Evolutionary conservation across 176 grass and related monocot species (phyloP), one percentile per base, ranked within the genome.

Genomic region (Bonia amplexicaulis): DNA sequence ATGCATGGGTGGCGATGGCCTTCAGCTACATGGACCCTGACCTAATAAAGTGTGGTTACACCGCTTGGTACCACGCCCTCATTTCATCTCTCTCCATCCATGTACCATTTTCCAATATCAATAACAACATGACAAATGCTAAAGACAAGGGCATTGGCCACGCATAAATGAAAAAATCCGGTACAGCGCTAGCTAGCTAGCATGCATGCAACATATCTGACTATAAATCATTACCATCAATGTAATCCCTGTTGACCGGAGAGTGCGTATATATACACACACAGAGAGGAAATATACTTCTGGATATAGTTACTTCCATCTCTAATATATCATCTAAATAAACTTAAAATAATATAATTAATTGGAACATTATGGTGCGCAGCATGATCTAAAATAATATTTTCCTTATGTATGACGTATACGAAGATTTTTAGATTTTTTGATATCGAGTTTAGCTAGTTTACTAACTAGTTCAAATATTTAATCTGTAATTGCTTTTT

Each of bases 71-170:
- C 85, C 69, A 71, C 80, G 58, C 46, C 74, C 75, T 61, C 73
- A 4, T 12, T 20, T 54, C 55, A 22, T 46, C 65, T 90, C n/a
- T 74, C 51, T 75, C 80, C 60, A 33, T 84, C 76, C n/a, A 76
- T 75, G 25, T 69, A 44, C 52, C 52, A 46, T 46, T 60, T 61
- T 8, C 23, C 68, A 29, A 12, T 80, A 80, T 84, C 41, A 80
- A 87, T 69, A 80, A 27, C 81, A 87, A 80, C 12, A 35, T 84
- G 85, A 84, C 89, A 80, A 68, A 39, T 80, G 81, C 89, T 76
- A 87, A 53, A 91, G 89, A 91, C 89, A 91, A 87, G 54, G 85
- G 69, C 71, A 35, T 75, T 91, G 62, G 60, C 85, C 61, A 69
- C 62, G 83, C 63, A 23, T 87, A 64, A 78, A 90, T 87, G 89